Evolutionary conservation across 306 rosid species (phyloP).

Genomic region (Vigna reflexopilosa): DNA sequence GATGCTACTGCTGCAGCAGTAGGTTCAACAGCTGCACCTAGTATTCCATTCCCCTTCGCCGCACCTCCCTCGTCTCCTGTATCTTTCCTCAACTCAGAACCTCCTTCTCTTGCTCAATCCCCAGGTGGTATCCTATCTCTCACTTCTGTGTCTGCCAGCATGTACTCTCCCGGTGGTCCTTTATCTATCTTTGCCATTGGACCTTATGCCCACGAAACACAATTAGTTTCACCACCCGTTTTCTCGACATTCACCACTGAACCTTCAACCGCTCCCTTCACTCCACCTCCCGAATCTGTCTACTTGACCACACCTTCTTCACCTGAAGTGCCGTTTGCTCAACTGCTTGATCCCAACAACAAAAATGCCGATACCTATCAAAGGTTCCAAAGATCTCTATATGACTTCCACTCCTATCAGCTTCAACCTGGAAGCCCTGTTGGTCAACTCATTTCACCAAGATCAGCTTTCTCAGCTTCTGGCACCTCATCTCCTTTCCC

Average conservation of each 20-base stretch:
- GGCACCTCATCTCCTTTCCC: constrained; percentile 86
- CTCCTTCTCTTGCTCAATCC: constrained; percentile 83
- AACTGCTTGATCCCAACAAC: constrained; percentile 65
- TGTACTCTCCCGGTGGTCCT: constrained; percentile 93
- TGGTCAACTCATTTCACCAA: constrained; percentile 89
- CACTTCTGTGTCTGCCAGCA: constrained; percentile 70
- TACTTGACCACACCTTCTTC: constrained; percentile 97
- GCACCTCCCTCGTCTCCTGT: constrained; percentile 99
- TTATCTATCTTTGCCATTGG: constrained; percentile 93
- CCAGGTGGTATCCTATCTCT: constrained; percentile 62
- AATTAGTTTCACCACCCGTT: constrained; percentile 90
- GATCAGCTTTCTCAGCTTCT: constrained; percentile 84
- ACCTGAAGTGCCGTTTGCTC: constrained; percentile 98
- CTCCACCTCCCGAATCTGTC: constrained; percentile 91
- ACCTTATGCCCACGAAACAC: constrained; percentile 92
- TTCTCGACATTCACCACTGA: constrained; percentile 89
- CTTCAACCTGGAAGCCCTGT: constrained; percentile 95
- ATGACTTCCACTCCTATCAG: constrained; percentile 86
- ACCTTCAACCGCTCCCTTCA: constrained; percentile 65
- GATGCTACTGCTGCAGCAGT: constrained; percentile 50
- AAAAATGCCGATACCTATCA: constrained; percentile 59
- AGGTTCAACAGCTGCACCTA: constrained; percentile 55
- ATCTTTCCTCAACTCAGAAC: constrained; percentile 90
- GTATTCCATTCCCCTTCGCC: constrained; percentile 67
- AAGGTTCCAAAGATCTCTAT: constrained; percentile 69